phyloP scores from a whole-genome alignment of 139 green algal genomes.

The Astrephomene gubernaculifera region DNA sequence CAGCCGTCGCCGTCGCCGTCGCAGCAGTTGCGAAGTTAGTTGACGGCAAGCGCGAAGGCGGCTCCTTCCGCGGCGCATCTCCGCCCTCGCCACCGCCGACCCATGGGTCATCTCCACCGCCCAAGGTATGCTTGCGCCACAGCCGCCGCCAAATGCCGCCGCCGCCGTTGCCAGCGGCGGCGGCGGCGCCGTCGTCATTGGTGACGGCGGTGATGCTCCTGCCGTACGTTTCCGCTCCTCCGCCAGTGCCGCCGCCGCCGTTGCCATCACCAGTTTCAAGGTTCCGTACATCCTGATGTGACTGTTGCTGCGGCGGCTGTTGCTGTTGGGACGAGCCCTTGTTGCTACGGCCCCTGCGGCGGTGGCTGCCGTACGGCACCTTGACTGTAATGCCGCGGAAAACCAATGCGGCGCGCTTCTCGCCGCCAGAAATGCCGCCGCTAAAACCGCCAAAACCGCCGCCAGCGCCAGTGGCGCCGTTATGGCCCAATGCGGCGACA shows the following conservation, averaged over 20 bases:
- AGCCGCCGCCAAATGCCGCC: too few species aligned
- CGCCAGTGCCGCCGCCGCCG: too few species aligned
- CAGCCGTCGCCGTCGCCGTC: neutral
- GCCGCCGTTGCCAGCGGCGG: too few species aligned
- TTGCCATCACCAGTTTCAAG: too few species aligned
- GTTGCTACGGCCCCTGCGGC: too few species aligned
- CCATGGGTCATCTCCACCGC: neutral
- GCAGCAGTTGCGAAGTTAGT: neutral
- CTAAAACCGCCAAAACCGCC: neutral
- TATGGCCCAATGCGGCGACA: neutral
- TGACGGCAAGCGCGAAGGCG: too few species aligned
- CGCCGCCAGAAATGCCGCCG: neutral
- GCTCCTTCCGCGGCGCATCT: too few species aligned
- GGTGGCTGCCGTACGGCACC: neutral
- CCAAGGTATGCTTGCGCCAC: too few species aligned
- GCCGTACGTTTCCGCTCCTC: too few species aligned
- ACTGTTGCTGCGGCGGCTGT: too few species aligned
- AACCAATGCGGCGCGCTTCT: neutral
- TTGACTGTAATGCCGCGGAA: neutral
- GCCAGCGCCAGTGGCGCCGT: neutral
- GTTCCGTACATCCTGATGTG: too few species aligned
- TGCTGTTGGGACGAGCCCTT: too few species aligned
- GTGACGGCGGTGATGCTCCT: neutral
- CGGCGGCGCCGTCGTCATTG: neutral
- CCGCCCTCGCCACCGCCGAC: neutral